These are phyloP conservation scores for Cutaneotrichosporon mucoides DNA, from an alignment of 1,284 basidiomycete genomes.

Conservation along the genomic window DNA sequence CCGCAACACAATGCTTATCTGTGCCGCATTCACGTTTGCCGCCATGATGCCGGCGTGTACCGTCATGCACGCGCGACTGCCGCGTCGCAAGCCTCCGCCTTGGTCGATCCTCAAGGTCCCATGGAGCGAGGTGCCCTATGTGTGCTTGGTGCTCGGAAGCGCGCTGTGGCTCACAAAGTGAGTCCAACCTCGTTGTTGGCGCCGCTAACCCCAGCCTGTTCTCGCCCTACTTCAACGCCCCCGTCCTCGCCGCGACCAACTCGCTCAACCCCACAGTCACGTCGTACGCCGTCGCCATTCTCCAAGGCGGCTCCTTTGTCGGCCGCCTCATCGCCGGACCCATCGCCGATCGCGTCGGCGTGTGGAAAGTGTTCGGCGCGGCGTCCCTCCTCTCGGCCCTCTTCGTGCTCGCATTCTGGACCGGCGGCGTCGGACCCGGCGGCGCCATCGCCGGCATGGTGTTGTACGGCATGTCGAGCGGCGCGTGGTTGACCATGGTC, in stretches of 20 bases:
- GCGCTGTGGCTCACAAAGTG: background rate
- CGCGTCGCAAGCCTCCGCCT: conserved; percentile 17
- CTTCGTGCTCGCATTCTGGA: conserved; percentile 22
- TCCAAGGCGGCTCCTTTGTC: conserved; percentile 9
- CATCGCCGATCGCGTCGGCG: conserved; percentile 13
- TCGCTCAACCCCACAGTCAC: background rate
- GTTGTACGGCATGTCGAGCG: conserved; percentile 33
- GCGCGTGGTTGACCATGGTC: conserved; percentile 41
- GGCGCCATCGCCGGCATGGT: conserved; percentile 33
- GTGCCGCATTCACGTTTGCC: conserved; percentile 18
- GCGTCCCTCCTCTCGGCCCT: background rate
- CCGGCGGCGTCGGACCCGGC: conserved; percentile 19
- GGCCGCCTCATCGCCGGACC: conserved; percentile 4
- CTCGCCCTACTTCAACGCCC: conserved; percentile 16
- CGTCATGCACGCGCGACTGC: conserved; percentile 20
- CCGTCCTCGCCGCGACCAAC: conserved; percentile 3
- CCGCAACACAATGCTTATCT: conserved; percentile 23
- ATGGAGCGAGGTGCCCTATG: conserved; percentile 12
- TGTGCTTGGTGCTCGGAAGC: conserved; percentile 10
- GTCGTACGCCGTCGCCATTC: conserved; percentile 9
- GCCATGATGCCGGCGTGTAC: conserved; percentile 26
- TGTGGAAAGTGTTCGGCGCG: conserved; percentile 8
- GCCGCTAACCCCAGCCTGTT: conserved; percentile 7
- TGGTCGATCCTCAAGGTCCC: conserved; percentile 8
- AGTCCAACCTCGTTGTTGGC: too few relatives aligned